Conservation (phyloP, 2,329 filamentous ascomycete species). For the Botryosphaeria dothidea region DNA sequence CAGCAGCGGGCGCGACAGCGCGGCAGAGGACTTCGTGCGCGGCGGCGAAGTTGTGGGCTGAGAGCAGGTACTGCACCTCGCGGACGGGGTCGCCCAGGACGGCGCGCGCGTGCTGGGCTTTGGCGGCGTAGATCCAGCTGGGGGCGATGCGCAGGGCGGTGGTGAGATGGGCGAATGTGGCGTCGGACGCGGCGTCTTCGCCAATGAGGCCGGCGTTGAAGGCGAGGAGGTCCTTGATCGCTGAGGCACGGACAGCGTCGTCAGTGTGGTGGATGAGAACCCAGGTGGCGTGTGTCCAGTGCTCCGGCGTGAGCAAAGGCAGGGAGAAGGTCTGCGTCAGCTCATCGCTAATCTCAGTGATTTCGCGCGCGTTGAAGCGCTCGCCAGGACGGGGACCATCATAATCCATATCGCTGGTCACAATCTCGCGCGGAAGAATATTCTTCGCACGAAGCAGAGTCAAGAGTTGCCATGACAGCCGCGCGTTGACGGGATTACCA, state of each 20-base stretch:
- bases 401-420: conserved; percentile 29
- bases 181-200: conserved; percentile 7
- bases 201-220: conserved; percentile 18
- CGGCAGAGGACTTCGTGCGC: conserved; percentile 82
- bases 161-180: conserved; percentile 12
- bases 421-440: conserved; percentile 22
- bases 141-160: conserved; percentile 57
- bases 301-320: conserved; percentile 35
- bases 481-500: conserved; percentile 71
- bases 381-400: conserved; percentile 22
- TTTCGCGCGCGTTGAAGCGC: conserved; percentile 21
- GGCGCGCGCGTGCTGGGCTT: conserved; percentile 78
- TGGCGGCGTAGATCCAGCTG: conserved; percentile 83
- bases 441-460: conserved; percentile 47
- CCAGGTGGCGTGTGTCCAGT: conserved; percentile 61
- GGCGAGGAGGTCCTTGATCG: conserved; percentile 9
- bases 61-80: conserved; percentile 79
- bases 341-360: conserved; percentile 51
- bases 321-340: conserved; percentile 51
- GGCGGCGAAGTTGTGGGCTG: conserved; percentile 72
- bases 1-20: conserved; percentile 76
- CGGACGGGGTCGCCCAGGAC: conserved; percentile 66
- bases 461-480: conserved; percentile 83
- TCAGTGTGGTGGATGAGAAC: conserved; percentile 75
- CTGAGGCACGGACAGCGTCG: conserved; percentile 54